These are phyloP conservation scores for Oleoguttula mirabilis DNA, from an alignment of 495 filamentous ascomycete genomes.

Conservation along the genomic window DNA sequence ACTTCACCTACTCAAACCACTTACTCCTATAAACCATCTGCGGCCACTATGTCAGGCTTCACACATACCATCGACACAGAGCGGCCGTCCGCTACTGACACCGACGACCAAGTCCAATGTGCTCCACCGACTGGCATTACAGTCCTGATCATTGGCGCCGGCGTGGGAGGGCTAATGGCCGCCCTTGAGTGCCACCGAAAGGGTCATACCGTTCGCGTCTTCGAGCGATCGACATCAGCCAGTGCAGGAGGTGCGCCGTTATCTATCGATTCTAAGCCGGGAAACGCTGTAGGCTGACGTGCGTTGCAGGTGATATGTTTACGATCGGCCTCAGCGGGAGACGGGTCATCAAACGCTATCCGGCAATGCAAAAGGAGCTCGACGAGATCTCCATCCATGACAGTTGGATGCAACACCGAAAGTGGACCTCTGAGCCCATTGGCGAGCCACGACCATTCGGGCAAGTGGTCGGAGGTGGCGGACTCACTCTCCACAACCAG, in stretches of 20 bases:
- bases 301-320: constrained; percentile 44
- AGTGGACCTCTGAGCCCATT: constrained; percentile 39
- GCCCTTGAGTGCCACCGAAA: constrained; percentile 51
- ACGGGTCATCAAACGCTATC: constrained; percentile 43
- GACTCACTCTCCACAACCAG: constrained; percentile 33
- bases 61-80: neutral
- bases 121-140: constrained; percentile 37
- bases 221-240: constrained; percentile 32
- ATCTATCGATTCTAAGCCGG: neutral
- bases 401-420: constrained; percentile 41
- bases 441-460: constrained; percentile 19
- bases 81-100: neutral
- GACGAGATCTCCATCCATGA: constrained; percentile 35
- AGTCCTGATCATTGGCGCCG: constrained; percentile 50
- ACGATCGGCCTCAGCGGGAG: constrained; percentile 38
- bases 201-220: constrained; percentile 46
- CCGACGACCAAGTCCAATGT: constrained; percentile 4
- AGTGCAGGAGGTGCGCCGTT: constrained; percentile 12
- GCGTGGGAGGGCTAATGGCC: constrained; percentile 50
- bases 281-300: too few relatives aligned
- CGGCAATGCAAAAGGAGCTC: constrained; percentile 39
- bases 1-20: too few relatives aligned
- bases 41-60: constrained; percentile 22
- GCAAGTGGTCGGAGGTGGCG: constrained; percentile 24
- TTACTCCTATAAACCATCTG: too few relatives aligned